Base-by-base conservation (phyloP, 108 stramenopile genomes). In the Asterionellopsis glacialis region DNA sequence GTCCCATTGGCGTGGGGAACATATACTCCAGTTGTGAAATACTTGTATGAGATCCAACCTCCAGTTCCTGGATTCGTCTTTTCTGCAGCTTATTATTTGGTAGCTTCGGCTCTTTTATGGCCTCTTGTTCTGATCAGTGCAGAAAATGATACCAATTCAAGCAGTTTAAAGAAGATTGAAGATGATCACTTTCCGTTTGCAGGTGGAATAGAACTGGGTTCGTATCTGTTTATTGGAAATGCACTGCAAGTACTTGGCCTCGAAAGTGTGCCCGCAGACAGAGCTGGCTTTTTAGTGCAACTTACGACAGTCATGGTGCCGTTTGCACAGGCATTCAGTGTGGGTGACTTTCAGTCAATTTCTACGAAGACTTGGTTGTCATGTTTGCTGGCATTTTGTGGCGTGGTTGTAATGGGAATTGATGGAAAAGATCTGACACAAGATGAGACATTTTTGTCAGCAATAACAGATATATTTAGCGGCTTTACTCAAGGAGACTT, bases 1-100 rank as follows among this genome's bases (percentile, higher is more conserved):
- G 91, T 93, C 0, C 91, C 91, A 0, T 19, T 89, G 15, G 76
- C 87, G 2, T 92, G 91, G 91, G 91, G 92, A 24, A 90, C 92
- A 21, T 93, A 90, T 69, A 80, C 83, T 11, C 92, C 92, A 5
- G 88, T 82, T 16, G 84, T 90, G 11, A 83, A 84, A 47, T 82
- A 74, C 64, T 75, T 93, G 41, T 93, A 93, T 63, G 73, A 81
- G 41, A 71, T 82, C 49, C 65, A 85, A 50, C 84, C 87, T 18
- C 61, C 80, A 11, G 69, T 88, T 49, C 92, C 92, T 0, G 82
- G 87, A 22, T 75, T 89, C 40, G 73, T 84, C 15, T 89, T 93
- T 69, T 84, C 83, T 11, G 65, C 82, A 11, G 81, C 69, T 12
- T 93, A 93, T 61, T 93, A 93, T 71, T 44, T 84, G 7, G 75